A percentile compares a stretch with the other conserved stretches of the same genome.
Conservation (phyloP, 805 yeast genomes). For the Pichia nakasei region DNA sequence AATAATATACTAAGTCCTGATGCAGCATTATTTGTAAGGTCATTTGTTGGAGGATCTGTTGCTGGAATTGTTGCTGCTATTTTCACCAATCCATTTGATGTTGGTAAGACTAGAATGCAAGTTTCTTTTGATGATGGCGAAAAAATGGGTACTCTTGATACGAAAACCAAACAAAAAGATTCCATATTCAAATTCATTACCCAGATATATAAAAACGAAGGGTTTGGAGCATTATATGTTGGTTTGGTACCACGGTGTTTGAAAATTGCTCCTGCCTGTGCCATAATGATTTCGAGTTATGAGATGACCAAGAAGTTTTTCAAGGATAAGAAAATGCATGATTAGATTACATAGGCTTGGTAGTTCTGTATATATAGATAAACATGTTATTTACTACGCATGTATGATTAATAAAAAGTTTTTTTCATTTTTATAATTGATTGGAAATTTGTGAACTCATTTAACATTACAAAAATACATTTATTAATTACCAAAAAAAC, state of each 20-base stretch:
- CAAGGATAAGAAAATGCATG: slow-evolving; percentile 11
- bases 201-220: slow-evolving; percentile 63
- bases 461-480: too few species aligned
- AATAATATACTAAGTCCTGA: slow-evolving; percentile 5
- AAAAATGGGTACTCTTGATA: slow-evolving; percentile 10
- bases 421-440: too few species aligned
- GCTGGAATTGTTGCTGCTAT: slow-evolving; percentile 84
- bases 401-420: not conserved
- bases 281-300: slow-evolving; percentile 94
- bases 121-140: slow-evolving; percentile 34
- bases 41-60: slow-evolving; percentile 74
- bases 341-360: not conserved
- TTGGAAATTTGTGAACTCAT: too few species aligned
- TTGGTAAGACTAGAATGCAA: slow-evolving; percentile 90
- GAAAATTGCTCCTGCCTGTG: slow-evolving; percentile 95
- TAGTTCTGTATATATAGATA: too few species aligned
- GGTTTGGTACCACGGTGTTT: slow-evolving; percentile 81
- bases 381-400: not conserved
- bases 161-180: slow-evolving; percentile 22
- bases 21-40: slow-evolving; percentile 35
- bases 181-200: slow-evolving; percentile 63
- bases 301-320: slow-evolving; percentile 73
- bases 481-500: too few species aligned
- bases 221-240: slow-evolving; percentile 72
- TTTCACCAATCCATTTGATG: slow-evolving; percentile 91